Base-by-base conservation (phyloP, 2,329 filamentous ascomycete genomes). In the Penicillium brasilianum region DNA sequence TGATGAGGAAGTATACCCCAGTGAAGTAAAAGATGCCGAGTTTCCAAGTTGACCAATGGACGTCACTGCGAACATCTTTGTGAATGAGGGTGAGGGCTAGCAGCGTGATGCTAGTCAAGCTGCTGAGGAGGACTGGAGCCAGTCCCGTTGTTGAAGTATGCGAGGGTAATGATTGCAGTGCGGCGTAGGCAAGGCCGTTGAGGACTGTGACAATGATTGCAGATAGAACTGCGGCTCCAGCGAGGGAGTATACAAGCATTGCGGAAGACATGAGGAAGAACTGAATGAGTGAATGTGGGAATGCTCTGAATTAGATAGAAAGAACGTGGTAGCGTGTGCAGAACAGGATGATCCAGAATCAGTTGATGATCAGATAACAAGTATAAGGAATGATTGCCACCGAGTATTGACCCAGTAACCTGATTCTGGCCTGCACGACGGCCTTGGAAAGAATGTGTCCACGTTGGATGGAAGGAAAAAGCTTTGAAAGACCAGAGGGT, bases 161-260 rank as follows among this genome's bases (percentile, higher is more conserved):
- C 1, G 64, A 63, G 14, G 65, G 62, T 8, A 66, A 59, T 11
- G 63, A 61, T 53, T 63, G 66, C 58, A 69, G 67, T 18, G 60
- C 63, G 3, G 65, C 69, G 56, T 69, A 72, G 18, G 65, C 72
- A 32, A 76, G 48, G 39, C 71, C 71, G 63, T 74, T 67, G 28
- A 76, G 59, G 36, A 76, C 57, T 7, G 71, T 73, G 16, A 64
- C 61, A 44, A 73, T 65, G 20, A 72, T 57, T 9, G 70, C 71
- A 34, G 61, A 66, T 30, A 69, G 37, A 11, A 73, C 50, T 8
- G 72, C 66, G 20, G 61, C 61, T 25, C 59, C 67, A 51, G 71
- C 73, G 49, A 76, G 46, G n/a, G 65, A 56, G 57, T 71, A 74
- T 34, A 60, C 44, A 10, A 61, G 50, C 36, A 48, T 61, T 53